Percentiles rank a stretch among this genome's conserved stretches.
Conservation (phyloP, 192 early-diverging fungal species). For the Backusella psychrophila region DNA sequence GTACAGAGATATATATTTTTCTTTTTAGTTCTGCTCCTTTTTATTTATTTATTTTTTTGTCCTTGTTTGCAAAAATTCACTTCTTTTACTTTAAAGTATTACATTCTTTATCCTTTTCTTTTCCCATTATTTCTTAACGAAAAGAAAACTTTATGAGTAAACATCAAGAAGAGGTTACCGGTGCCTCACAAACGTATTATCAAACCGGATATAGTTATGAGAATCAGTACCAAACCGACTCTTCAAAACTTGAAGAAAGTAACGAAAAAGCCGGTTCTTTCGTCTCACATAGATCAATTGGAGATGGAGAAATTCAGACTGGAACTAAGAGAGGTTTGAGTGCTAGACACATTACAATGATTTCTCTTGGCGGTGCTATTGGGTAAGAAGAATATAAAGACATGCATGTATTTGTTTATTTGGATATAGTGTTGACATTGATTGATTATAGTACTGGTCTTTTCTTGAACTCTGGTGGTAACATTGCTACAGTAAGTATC, state of each 20-base stretch:
- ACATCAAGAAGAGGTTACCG: conserved; percentile 3
- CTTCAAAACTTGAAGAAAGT: background rate
- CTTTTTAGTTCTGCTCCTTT: background rate
- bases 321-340: conserved; percentile 22
- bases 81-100: background rate
- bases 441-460: conserved; percentile 54
- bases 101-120: background rate
- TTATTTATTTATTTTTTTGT: background rate
- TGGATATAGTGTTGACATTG: background rate
- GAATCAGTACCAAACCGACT: background rate
- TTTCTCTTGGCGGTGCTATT: conserved; percentile 34
- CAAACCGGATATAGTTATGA: background rate
- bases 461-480: conserved; percentile 70
- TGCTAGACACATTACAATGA: conserved; percentile 35
- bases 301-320: conserved; percentile 2
- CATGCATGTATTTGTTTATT: background rate
- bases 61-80: background rate
- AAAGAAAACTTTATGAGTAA: background rate
- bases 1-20: no score
- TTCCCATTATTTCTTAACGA: background rate
- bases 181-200: background rate
- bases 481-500: conserved; percentile 46
- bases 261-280: background rate
- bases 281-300: background rate
- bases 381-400: conserved; percentile 10